Conservation (phyloP, 2,329 filamentous ascomycete genomes). For the Phialophora tarda region DNA sequence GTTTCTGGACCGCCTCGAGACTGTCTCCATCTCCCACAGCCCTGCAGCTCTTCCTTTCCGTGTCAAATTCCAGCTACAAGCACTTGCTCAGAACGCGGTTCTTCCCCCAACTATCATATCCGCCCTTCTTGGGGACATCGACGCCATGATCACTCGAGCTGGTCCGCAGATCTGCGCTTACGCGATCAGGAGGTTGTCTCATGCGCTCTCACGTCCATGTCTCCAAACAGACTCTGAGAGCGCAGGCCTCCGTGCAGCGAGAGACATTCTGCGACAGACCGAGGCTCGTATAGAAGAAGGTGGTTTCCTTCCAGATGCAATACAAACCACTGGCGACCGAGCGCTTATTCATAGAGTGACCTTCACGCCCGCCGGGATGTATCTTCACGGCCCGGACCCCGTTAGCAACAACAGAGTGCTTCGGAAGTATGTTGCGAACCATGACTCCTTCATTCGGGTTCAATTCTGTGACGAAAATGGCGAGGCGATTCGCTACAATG, state of each 20-base stretch:
- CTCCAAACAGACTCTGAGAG: slow-evolving; percentile 58
- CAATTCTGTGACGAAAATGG: slow-evolving; percentile 77
- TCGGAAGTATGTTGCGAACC: slow-evolving; percentile 65
- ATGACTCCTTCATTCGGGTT: slow-evolving; percentile 71
- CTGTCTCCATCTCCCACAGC: slow-evolving; percentile 8
- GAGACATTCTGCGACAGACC: slow-evolving; percentile 48
- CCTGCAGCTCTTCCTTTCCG: slow-evolving; percentile 55
- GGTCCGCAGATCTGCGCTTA: slow-evolving; percentile 54
- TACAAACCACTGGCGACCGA: slow-evolving; percentile 36
- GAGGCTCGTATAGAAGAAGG: slow-evolving; percentile 48
- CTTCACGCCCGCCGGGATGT: slow-evolving; percentile 65
- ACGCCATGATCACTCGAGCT: slow-evolving; percentile 41
- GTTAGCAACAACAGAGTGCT: slow-evolving; percentile 74
- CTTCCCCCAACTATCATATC: slow-evolving; percentile 62
- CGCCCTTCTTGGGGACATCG: slow-evolving; percentile 55
- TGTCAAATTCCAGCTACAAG: slow-evolving; percentile 67
- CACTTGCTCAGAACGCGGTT: slow-evolving; percentile 67
- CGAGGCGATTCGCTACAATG: slow-evolving; percentile 64
- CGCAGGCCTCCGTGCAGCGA: slow-evolving; percentile 52
- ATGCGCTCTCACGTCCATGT: slow-evolving; percentile 51
- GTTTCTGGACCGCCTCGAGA: slow-evolving; percentile 44
- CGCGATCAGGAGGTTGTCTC: slow-evolving; percentile 61
- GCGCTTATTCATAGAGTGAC: slow-evolving; percentile 61
- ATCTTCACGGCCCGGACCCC: slow-evolving; percentile 56
- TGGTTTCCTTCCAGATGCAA: slow-evolving; percentile 36